Conservation (phyloP, 78 protist species). For the Monocercomonoides exilis region DNA sequence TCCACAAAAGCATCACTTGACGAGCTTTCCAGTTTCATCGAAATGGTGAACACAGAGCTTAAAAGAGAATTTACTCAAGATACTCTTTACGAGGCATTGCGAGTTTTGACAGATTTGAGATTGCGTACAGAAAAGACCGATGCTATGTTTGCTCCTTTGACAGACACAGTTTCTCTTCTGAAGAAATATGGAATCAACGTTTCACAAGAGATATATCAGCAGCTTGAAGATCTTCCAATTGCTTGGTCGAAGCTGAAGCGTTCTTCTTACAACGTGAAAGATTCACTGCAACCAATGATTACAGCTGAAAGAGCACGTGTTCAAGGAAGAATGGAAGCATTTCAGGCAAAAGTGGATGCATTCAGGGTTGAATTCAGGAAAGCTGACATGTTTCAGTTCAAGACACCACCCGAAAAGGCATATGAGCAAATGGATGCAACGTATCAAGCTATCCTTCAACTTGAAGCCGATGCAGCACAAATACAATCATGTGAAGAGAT, state of each 20-base stretch:
- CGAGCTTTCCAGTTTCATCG: not conserved
- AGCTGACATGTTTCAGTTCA: slow-evolving; percentile 19
- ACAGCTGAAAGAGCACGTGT: slow-evolving; percentile 38
- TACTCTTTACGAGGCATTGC: not conserved
- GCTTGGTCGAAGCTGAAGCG: not conserved
- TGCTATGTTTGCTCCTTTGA: slow-evolving; percentile 25
- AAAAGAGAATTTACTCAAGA: not conserved
- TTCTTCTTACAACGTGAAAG: not conserved
- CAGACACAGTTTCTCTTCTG: slow-evolving; percentile 33
- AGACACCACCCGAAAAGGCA: slow-evolving; percentile 14
- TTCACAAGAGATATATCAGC: not conserved
- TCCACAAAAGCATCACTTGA: slow-evolving; percentile 15
- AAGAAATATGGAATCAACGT: not conserved
- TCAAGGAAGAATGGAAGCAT: slow-evolving; percentile 1
- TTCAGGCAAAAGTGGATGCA: not conserved
- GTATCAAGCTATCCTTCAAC: not conserved
- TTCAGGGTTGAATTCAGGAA: not conserved
- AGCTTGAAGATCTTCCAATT: not conserved
- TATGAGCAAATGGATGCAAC: slow-evolving; percentile 27
- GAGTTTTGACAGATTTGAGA: slow-evolving; percentile 19
- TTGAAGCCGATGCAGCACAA: not conserved
- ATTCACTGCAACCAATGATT: slow-evolving; percentile 31
- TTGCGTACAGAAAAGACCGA: slow-evolving; percentile 16
- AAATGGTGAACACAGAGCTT: not conserved
- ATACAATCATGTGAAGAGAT: slow-evolving; percentile 29